Evolutionary conservation across 768 basidiomycete species (phyloP), one percentile per base, ranked within the genome.

Genomic region (Leccinum subtestaceum): DNA sequence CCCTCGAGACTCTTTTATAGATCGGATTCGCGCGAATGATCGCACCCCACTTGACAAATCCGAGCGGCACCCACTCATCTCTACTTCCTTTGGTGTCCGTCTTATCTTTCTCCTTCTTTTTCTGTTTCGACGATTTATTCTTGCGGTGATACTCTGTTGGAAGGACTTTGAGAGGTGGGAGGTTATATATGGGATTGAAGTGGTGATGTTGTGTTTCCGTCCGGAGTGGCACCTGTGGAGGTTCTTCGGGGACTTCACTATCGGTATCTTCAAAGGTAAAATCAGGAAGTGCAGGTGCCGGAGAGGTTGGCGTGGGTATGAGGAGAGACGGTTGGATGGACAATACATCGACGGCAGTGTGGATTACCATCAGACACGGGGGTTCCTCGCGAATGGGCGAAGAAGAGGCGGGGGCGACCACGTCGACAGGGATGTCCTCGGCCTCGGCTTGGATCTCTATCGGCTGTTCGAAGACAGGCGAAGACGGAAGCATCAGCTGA

Each of bases 1-100:
- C 84, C 55, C 85, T 81, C 46, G 86, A 75, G 11, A 93, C 81
- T 63, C 80, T 84, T 70, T 80, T 85, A 76, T 86, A 83, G 21
- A 91, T 78, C 3, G 93, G 92, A 69, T 94, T 95, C 31, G 88
- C 84, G 58, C 80, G 81, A 31, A 94, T 71, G n/a, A 80, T 78
- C 2, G 89, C 90, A 25, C 84, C 81, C 92, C 91, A 93, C 70
- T 77, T 82, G 58, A 80, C 81, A 51, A 88, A 69, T 34, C 89
- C 88, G 70, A 89, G 74, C 9, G 87, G 84, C 21, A 75, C 64
- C 78, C 83, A 86, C 31, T 90, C 90, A 19, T 87, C 85, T 60
- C 73, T 80, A 27, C 76, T 86, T 34, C 84, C 84, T 60, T 72
- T 80, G 23, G 72, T 71, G 62, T 79, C 82, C 17, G 76, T 73